These are phyloP conservation scores for Syncephalastrum contaminatum DNA, from an alignment of 371 early-diverging fungal species.

Conservation along the genomic window DNA sequence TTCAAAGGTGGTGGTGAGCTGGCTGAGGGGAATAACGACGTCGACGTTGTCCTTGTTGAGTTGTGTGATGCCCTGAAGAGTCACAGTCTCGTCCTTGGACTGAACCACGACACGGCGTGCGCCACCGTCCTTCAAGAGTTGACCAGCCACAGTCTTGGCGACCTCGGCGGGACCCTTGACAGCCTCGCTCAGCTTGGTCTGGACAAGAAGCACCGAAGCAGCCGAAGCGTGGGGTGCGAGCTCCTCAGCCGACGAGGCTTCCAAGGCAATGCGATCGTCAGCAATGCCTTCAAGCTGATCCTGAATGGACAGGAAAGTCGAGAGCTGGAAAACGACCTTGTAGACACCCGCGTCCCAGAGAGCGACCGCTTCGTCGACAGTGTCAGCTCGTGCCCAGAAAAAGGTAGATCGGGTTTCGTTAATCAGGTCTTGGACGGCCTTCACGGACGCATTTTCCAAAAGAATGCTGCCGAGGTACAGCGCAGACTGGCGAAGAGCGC, in stretches of 20 bases:
- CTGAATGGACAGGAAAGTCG: slow-evolving; percentile 23
- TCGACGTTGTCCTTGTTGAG: slow-evolving; percentile 42
- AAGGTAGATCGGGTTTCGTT: slow-evolving; percentile 44
- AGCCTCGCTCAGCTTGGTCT: slow-evolving; percentile 6
- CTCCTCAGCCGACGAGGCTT: slow-evolving; percentile 4
- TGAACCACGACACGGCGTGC: slow-evolving; percentile 44
- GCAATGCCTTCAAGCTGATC: slow-evolving; percentile 32
- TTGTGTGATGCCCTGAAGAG: slow-evolving; percentile 34
- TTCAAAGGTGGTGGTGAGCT: slow-evolving; percentile 29
- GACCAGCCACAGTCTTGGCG: slow-evolving; percentile 16
- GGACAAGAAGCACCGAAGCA: slow-evolving; percentile 14
- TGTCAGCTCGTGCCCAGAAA: slow-evolving; percentile 53
- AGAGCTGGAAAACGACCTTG: slow-evolving; percentile 52
- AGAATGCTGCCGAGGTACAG: slow-evolving; percentile 31
- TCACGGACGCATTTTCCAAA: slow-evolving; percentile 38
- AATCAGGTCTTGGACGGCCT: slow-evolving; percentile 35
- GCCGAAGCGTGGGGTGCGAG: background rate
- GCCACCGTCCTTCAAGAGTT: slow-evolving; percentile 42
- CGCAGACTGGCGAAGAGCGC: slow-evolving; percentile 25
- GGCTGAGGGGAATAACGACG: slow-evolving; percentile 33
- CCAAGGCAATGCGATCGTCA: slow-evolving; percentile 47
- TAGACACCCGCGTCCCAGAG: slow-evolving; percentile 64
- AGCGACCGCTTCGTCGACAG: slow-evolving; percentile 51
- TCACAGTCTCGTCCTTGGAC: slow-evolving; percentile 14
- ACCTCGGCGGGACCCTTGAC: slow-evolving; percentile 13